Conservation (phyloP, 179 eudicot species). For the Nepenthes alata region DNA sequence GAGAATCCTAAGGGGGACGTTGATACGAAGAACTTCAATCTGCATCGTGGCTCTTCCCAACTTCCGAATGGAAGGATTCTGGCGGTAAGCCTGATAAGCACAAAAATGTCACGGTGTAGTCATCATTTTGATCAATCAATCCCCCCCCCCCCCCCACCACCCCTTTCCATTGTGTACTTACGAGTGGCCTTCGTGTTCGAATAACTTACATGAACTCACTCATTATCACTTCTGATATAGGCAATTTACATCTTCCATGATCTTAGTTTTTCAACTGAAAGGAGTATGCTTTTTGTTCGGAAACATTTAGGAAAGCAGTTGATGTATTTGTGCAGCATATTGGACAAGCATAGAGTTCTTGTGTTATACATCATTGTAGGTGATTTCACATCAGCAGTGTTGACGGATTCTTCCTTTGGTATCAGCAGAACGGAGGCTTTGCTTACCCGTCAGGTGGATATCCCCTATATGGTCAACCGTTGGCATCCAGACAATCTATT, state of each 20-base stretch:
- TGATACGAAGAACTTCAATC: constrained; percentile 14
- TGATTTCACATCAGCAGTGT: not conserved
- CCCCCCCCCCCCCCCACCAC: too few species aligned
- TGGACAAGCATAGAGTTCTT: not conserved
- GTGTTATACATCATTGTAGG: not conserved
- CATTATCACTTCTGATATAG: too few species aligned
- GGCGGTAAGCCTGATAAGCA: constrained; percentile 9
- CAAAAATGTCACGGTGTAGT: too few species aligned
- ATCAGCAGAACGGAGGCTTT: constrained; percentile 21
- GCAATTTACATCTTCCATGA: too few species aligned
- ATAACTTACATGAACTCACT: too few species aligned
- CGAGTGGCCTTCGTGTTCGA: too few species aligned
- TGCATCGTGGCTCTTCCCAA: constrained; percentile 13
- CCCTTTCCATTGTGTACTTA: too few species aligned
- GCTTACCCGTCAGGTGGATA: constrained; percentile 19
- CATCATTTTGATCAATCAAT: too few species aligned
- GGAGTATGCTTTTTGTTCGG: too few species aligned
- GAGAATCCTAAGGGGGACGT: constrained; percentile 13
- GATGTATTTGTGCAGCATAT: not conserved
- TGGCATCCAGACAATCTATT: constrained; percentile 20
- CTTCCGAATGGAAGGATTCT: constrained; percentile 26
- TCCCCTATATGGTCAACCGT: constrained; percentile 30
- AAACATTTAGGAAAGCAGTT: not conserved
- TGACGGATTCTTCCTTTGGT: not conserved
- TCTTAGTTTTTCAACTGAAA: too few species aligned